A percentile compares a stretch with the other conserved stretches of the same genome.
Conservation (phyloP, 768 basidiomycete species). For the Suillus spraguei region DNA sequence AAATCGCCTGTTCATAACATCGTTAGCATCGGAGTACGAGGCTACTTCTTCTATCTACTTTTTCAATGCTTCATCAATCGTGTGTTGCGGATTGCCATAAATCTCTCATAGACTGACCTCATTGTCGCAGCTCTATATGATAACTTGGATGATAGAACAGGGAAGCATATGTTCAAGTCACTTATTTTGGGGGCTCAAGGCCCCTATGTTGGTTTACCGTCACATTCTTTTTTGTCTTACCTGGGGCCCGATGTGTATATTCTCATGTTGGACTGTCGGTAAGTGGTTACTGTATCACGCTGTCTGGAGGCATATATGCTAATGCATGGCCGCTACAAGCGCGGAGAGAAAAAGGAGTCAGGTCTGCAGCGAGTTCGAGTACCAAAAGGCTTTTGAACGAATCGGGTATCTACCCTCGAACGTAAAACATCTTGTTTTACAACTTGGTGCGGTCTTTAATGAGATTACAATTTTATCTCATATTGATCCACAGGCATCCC, state of each 20-base stretch:
- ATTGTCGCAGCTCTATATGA: slow-evolving; percentile 47
- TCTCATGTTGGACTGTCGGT: slow-evolving; percentile 84
- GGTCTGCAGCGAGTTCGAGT: slow-evolving; percentile 77
- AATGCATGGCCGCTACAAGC: slow-evolving; percentile 40
- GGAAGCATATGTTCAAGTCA: slow-evolving; percentile 67
- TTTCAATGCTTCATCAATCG: slow-evolving; percentile 93
- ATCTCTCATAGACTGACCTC: slow-evolving; percentile 11
- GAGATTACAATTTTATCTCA: slow-evolving; percentile 6
- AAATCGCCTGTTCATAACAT: not conserved
- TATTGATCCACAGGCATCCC: slow-evolving; percentile 56
- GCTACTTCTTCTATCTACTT: slow-evolving; percentile 90
- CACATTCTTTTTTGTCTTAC: slow-evolving; percentile 81
- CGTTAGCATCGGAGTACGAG: slow-evolving; percentile 75
- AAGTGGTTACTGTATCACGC: slow-evolving; percentile 21
- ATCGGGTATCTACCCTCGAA: slow-evolving; percentile 59
- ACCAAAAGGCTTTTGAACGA: slow-evolving; percentile 69
- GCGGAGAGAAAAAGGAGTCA: slow-evolving; percentile 83
- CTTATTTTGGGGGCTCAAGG: slow-evolving; percentile 76
- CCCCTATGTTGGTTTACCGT: slow-evolving; percentile 76
- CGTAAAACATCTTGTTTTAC: slow-evolving; percentile 84
- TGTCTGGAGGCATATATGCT: not conserved
- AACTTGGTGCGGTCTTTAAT: slow-evolving; percentile 54
- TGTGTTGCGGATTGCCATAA: slow-evolving; percentile 32
- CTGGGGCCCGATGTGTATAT: slow-evolving; percentile 79
- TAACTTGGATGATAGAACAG: slow-evolving; percentile 63